Base-by-base conservation (phyloP, 192 early-diverging fungal genomes). In the Backusella tuberculispora region DNA sequence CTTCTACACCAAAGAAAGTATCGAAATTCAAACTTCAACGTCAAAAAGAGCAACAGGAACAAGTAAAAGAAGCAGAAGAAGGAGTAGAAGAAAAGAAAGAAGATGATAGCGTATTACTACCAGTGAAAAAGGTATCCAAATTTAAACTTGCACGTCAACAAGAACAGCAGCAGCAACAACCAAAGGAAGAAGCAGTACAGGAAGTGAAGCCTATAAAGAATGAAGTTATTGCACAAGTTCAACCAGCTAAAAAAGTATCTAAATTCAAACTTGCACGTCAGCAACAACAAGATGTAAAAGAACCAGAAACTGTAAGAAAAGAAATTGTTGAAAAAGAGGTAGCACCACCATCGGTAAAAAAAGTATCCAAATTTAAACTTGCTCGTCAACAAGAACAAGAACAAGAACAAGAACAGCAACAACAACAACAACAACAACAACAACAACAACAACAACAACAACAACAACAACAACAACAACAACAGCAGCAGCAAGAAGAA, bases 211-310 rank as follows among this genome's bases (percentile, higher is more conserved):
- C 47, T 14, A 14, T 75, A 0, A n/a, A 60, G 42, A 4, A 46
- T 34, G 19, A 63, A 19, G 24, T 37, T 41, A 15, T 44, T 24
- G 12, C 73, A 5, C 64, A 71, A 26, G 71, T 73, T 9, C 70
- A 37, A 34, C 42, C 60, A 17, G 50, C 41, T 24, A 75, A 72
- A 72, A 79, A 80, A 41, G 34, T 60, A 46, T 76, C 78, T 24
- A 37, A 48, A 6, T 80, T 80, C 71, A 80, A 80, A 76, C 71
- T 75, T 45, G 63, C 56, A 42, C 70, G 56, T 17, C 44, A 78
- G 46, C 48, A 75, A 34, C 67, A 74, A 42, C 63, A 44, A n/a
- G 3, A 53, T 38, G 43, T 41, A 7, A 69, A 48, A 21, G 45
- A 38, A 9, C 37, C 41, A 38, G 43, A 60, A 63, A 7, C 38